These are phyloP conservation scores for Ophiobolus disseminans DNA, from an alignment of 2,329 filamentous ascomycete species.

Conservation along the genomic window DNA sequence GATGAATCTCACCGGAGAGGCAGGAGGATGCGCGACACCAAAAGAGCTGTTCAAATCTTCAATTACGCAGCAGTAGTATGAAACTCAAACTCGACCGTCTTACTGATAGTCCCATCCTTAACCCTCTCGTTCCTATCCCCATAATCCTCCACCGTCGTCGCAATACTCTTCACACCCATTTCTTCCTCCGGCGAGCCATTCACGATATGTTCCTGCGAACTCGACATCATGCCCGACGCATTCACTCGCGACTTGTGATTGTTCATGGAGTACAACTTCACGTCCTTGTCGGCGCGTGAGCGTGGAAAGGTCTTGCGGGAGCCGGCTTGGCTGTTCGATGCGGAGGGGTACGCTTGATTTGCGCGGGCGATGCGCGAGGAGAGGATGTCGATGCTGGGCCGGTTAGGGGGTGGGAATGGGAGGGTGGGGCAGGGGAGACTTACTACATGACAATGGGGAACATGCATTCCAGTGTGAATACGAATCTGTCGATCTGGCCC, in stretches of 20 bases:
- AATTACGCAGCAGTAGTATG: background rate
- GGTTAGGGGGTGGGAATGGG: background rate
- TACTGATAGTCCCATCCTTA: background rate
- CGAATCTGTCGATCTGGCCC: slow-evolving; percentile 3
- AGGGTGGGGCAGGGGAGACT: background rate
- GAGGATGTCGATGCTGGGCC: slow-evolving; percentile 2
- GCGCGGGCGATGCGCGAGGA: background rate
- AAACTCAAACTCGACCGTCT: slow-evolving; percentile 2
- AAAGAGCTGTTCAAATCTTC: too few species aligned
- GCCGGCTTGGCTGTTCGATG: background rate
- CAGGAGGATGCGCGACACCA: too few species aligned
- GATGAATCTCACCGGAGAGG: too few species aligned
- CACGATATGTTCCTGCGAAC: slow-evolving; percentile 2
- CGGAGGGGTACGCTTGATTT: background rate
- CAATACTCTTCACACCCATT: slow-evolving; percentile 6
- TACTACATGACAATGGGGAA: slow-evolving; percentile 8
- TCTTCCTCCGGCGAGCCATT: slow-evolving; percentile 1
- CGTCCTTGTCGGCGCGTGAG: slow-evolving; percentile 1
- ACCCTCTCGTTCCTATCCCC: background rate
- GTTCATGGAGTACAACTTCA: slow-evolving; percentile 2
- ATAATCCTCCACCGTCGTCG: background rate
- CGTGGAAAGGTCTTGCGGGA: background rate
- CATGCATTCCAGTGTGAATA: slow-evolving; percentile 5
- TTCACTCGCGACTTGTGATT: background rate
- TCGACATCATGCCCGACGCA: background rate